Base-by-base conservation (phyloP, 768 basidiomycete species). In the Leccinum pellstonianum region DNA sequence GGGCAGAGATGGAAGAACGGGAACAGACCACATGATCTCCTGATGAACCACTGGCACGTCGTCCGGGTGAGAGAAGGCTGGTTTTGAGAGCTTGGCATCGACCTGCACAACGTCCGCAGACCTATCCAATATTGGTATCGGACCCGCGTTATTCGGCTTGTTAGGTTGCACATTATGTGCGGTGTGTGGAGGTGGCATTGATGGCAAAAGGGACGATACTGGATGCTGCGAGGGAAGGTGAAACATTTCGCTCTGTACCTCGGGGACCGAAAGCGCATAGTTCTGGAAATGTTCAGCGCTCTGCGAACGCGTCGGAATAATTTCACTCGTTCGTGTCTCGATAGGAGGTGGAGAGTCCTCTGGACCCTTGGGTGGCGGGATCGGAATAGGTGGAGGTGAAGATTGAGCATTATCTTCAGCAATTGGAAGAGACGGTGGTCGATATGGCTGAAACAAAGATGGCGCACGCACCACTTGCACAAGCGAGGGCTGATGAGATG, bases 371-470 rank as follows among this genome's bases (percentile, higher is more conserved):
- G 72, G 72, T 1, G 72, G 71, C 1, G 73, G 72, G 50, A 73
- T 55, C 8, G 68, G 73, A 12, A 73, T 54, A 1, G 72, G 68
- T 25, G 72, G 71, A 17, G 72, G 72, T 11, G 72, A 73, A 50
- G 33, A 71, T 35, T 66, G 61, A 52, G 60, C 64, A 55, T 21
- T 23, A 5, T 64, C 67, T 33, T 62, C 69, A 21, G 60, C 15
- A 1, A 51, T 3, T n/a, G 62, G 54, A 52, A 62, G 59, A n/a
- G 65, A 68, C 2, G 69, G 67, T 3, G 69, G 64, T 19, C 51
- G 66, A 43, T 67, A 67, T 5, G 69, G 60, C 51, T 65, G 63
- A 52, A 73, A 73, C 53, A 71, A 46, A 8, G 67, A 70, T 25
- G 63, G 67, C 12, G 64, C 61, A 58, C 61, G 60, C n/a, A 57